Percentiles rank a stretch among this genome's conserved stretches.
Conservation (phyloP, 2,329 filamentous ascomycete genomes). For the Tolypocladium amazonense region DNA sequence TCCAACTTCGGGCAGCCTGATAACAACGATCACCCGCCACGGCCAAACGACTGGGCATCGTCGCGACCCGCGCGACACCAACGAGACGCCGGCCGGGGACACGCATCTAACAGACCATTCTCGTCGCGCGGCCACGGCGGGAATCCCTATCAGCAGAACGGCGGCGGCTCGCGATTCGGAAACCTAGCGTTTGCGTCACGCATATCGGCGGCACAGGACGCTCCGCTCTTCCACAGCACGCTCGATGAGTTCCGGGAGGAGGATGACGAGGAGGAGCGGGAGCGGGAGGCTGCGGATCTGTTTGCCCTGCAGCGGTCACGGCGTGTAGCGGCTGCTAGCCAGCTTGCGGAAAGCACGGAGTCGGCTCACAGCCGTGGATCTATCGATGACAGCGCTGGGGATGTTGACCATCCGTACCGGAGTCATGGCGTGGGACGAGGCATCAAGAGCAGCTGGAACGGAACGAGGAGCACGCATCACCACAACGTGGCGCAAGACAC, state of each 20-base stretch:
- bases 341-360: slow-evolving; percentile 76
- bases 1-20: slow-evolving; percentile 56
- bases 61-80: slow-evolving; percentile 21
- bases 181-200: slow-evolving; percentile 64
- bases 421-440: slow-evolving; percentile 38
- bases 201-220: slow-evolving; percentile 60
- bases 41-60: slow-evolving; percentile 20
- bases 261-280: slow-evolving; percentile 84
- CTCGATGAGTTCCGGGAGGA: slow-evolving; percentile 86
- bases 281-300: slow-evolving; percentile 86
- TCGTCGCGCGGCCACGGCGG: slow-evolving; percentile 38
- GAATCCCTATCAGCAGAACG: slow-evolving; percentile 77
- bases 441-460: slow-evolving; percentile 57
- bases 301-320: slow-evolving; percentile 86
- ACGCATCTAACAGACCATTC: slow-evolving; percentile 28
- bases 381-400: slow-evolving; percentile 19
- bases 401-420: slow-evolving; percentile 26
- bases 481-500: slow-evolving; percentile 15
- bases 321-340: slow-evolving; percentile 74
- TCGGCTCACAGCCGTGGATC: slow-evolving; percentile 34
- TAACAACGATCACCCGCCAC: slow-evolving; percentile 23
- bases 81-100: slow-evolving; percentile 18
- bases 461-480: slow-evolving; percentile 31
- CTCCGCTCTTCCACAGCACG: slow-evolving; percentile 88
- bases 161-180: slow-evolving; percentile 62